Conservation (phyloP, 257 asterid genomes). For the Dorcoceras hygrometricum region DNA sequence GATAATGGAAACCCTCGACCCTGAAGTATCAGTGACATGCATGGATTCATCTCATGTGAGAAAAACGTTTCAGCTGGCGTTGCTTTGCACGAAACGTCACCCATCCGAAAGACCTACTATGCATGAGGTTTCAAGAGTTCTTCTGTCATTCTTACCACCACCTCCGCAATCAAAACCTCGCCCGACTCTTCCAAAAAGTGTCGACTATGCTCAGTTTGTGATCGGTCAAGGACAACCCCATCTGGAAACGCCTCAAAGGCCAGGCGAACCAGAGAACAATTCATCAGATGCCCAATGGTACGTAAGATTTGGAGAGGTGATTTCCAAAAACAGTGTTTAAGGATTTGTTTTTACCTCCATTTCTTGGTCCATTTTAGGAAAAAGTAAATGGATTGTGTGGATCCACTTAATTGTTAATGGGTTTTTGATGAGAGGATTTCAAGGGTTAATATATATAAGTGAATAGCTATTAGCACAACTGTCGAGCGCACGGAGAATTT, state of each 20-base stretch:
- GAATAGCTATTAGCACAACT: not conserved
- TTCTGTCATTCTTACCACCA: constrained; percentile 61
- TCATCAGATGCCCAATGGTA: constrained; percentile 86
- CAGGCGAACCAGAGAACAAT: constrained; percentile 35
- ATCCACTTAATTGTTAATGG: not conserved
- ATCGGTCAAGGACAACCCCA: constrained; percentile 45
- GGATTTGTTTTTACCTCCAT: constrained; percentile 8
- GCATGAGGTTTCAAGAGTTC: constrained; percentile 82
- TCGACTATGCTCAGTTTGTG: constrained; percentile 55
- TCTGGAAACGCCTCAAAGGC: constrained; percentile 27
- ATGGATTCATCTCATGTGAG: constrained; percentile 58
- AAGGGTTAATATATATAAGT: not conserved
- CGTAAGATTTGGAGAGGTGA: constrained; percentile 75
- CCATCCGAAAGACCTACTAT: constrained; percentile 86
- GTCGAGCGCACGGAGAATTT: not conserved
- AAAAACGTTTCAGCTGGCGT: constrained; percentile 81
- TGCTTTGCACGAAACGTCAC: constrained; percentile 72
- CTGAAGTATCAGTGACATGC: constrained; percentile 89
- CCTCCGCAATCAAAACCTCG: constrained; percentile 45
- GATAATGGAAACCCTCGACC: constrained; percentile 84
- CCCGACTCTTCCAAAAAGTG: constrained; percentile 31
- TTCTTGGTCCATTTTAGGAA: not conserved
- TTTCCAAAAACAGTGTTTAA: constrained; percentile 70
- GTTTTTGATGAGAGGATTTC: constrained; percentile 1
- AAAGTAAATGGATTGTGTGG: not conserved